Evolutionary conservation across 2,329 filamentous ascomycete genomes (phyloP), one percentile per base, ranked within the genome.

Genomic region (Chaetomium sp.): DNA sequence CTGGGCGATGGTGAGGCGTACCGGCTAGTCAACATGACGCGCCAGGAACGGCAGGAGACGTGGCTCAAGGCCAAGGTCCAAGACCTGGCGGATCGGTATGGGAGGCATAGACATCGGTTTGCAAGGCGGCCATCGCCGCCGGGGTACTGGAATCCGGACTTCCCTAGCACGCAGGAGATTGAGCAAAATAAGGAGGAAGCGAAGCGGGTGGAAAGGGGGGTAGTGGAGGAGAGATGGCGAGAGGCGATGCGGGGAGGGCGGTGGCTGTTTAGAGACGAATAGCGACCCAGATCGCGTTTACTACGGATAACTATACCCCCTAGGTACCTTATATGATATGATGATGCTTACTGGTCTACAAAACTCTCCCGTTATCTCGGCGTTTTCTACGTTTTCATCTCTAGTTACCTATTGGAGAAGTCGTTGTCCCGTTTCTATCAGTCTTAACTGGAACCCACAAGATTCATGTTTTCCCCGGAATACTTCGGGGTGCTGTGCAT

Each of bases 61-160:
- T 80, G 95, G 69, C 64, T 90, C n/a, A 81, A 91, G 66, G 91
- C 91, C 10, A 86, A 86, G 66, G 86, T 84, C 0, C 81, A 83
- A 66, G 77, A 85, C 49, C 74, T 95, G 60, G 87, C 91, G 1
- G 85, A 91, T 65, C 79, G 81, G 59, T 84, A 82, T 68, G 91
- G 91, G 5, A 89, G 79, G 67, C 91, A 96, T 70, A 80, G 87
- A 54, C 81, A 92, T 63, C 79, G 84, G 34, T 91, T 87, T 69
- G 81, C 85, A 57, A 80, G 90, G 50, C 79, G 81, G 59, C 77
- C 74, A 45, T 89, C 87, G 8, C 91, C 94, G 10, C 89, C 90
- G 1, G 91, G 91, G 0, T 97, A 89, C 68, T 99, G 94, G 94
- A 79, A 89, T 53, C 80, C 87, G 1, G 92, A 95, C 63, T 95